A percentile compares a stretch with the other conserved stretches of the same genome.
Conservation (phyloP, 2,329 filamentous ascomycete species). For the Tolypocladium endophyticum region DNA sequence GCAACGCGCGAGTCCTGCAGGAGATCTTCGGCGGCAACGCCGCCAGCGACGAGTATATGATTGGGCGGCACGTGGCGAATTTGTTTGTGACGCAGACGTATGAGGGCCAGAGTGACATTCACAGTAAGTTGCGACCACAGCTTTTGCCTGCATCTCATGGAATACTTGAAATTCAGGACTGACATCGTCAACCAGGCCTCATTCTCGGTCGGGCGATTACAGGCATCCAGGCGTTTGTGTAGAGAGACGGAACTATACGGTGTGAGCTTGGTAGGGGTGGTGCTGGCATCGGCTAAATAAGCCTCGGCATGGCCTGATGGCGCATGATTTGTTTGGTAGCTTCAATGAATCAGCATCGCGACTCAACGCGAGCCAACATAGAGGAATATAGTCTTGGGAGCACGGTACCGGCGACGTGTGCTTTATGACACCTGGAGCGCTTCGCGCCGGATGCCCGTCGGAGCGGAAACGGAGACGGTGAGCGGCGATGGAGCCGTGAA, state of each 20-base stretch:
- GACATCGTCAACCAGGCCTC: constrained; percentile 38
- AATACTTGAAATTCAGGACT: not conserved
- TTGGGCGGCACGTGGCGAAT: constrained; percentile 91
- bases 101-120: constrained; percentile 96
- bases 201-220: constrained; percentile 60
- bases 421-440: not conserved
- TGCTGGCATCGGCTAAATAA: not conserved
- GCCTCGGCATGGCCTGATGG: not conserved
- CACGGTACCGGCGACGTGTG: not conserved
- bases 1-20: constrained; percentile 71
- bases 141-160: not conserved
- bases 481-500: not conserved
- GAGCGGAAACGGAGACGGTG: not conserved
- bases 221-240: constrained; percentile 72
- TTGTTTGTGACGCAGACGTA: constrained; percentile 97
- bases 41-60: constrained; percentile 94
- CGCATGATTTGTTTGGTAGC: not conserved
- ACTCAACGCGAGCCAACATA: not conserved
- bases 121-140: constrained; percentile 50
- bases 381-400: not conserved
- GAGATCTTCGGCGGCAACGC: constrained; percentile 97
- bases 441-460: not conserved
- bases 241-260: constrained; percentile 4
- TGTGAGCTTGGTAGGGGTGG: constrained; percentile 2
- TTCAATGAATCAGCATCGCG: not conserved